Percentiles rank a stretch among this genome's conserved stretches.
phyloP scores from a whole-genome alignment of 306 rosid genomes.

The Abrus precatorius region DNA sequence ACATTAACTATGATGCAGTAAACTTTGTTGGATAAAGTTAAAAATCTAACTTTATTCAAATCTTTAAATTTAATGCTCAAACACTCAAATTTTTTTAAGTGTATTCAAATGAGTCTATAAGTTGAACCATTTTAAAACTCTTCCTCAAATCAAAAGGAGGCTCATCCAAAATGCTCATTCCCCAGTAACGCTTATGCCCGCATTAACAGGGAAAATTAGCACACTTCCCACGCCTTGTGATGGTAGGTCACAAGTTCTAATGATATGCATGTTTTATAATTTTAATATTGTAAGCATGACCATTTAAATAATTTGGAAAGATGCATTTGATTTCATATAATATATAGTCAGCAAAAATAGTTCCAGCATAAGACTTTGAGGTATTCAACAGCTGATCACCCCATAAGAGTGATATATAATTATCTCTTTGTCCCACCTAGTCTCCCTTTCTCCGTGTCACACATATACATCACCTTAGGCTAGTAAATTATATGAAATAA shows the following conservation, averaged over 20 bases:
- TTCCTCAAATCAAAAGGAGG: too few species aligned
- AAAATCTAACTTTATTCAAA: too few species aligned
- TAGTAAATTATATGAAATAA: too few species aligned
- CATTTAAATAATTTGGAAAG: neutral
- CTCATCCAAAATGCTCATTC: too few species aligned
- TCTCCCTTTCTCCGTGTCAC: neutral
- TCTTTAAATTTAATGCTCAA: too few species aligned
- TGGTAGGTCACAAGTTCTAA: neutral
- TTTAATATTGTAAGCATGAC: neutral
- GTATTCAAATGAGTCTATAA: too few species aligned
- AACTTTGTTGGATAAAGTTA: too few species aligned
- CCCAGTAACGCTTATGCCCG: too few species aligned
- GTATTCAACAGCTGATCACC: neutral
- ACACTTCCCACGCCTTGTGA: neutral
- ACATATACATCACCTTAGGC: neutral
- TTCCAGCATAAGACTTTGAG: neutral
- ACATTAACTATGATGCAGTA: too few species aligned
- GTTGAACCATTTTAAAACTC: too few species aligned
- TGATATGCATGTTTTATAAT: neutral
- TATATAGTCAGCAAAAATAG: neutral
- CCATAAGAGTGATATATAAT: neutral
- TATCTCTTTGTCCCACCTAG: neutral
- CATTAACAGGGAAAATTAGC: neutral
- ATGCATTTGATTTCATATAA: constrained; percentile 12
- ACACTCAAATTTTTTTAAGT: too few species aligned